Evolutionary conservation across 805 yeast species (phyloP), one percentile per base, ranked within the genome.

Genomic region (Candida orba): DNA sequence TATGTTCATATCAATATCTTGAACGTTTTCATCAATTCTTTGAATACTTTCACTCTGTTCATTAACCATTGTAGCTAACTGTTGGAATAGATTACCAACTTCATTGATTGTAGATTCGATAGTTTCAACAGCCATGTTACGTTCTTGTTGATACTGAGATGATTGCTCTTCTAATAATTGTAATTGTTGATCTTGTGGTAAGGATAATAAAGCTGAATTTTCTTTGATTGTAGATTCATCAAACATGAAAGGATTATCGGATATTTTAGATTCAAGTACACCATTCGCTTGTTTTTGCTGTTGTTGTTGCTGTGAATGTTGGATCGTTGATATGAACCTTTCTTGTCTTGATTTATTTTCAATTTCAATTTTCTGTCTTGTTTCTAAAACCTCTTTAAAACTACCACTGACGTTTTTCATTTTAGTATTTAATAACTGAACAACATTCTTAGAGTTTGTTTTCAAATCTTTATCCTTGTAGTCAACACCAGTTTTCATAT

Each of bases 41-140:
- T 91, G 98, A 45, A 93, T 91, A 14, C 84, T 85, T 56, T 93
- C 99, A 34, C 98, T 91, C 65, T 93, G 99, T 63, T 93, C 98
- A 49, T 86, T 89, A 8, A 93, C 97, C 98, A 93, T 91, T 1
- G 95, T 84, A 6, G 98, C 96, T 54, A 93, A 72, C 64, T 93
- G 99, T 56, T 86, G 91, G 67, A 93, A 93, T 47, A 93, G 72
- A 40, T 85, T 84, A 36, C 99, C 99, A 39, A 93, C 95, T 63
- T 93, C 98, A 58, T 91, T 91, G 48, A 93, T 93, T 0, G 99
- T 93, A n/a, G 88, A 76, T 61, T 93, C 99, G 40, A 93, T 93
- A 0, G 97, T 87, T 59, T 91, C 98, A 41, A 93, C 96, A 0
- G 99, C 99, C 37, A 81, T 63, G 54, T 81, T 82, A 56, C 99